These are phyloP conservation scores for Metroxylon sagu DNA, from an alignment of 176 grass and related monocot genomes.

Conservation along the genomic window DNA sequence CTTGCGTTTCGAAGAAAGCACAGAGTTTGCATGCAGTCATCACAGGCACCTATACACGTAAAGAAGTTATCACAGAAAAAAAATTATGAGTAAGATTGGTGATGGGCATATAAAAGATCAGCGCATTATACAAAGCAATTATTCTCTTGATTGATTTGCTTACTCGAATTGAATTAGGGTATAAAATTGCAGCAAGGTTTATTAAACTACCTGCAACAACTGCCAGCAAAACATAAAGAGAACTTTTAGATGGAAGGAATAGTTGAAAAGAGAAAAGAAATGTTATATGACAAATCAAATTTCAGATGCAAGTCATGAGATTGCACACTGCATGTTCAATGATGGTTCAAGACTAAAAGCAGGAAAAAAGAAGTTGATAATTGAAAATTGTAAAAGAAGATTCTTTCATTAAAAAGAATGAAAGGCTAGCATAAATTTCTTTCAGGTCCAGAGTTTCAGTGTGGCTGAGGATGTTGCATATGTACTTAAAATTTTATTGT, in stretches of 20 bases:
- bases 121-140: neutral
- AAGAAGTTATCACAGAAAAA: constrained; percentile 7
- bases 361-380: too few species aligned
- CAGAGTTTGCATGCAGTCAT: constrained; percentile 48
- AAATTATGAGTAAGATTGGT: neutral
- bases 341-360: too few species aligned
- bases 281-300: too few species aligned
- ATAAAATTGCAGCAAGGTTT: constrained; percentile 75
- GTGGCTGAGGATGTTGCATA: too few species aligned
- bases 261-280: too few species aligned
- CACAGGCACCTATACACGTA: constrained; percentile 51
- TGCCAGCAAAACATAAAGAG: constrained; percentile 34
- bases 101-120: neutral
- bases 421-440: too few species aligned
- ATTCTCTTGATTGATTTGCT: constrained; percentile 23
- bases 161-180: constrained; percentile 81
- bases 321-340: too few species aligned
- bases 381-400: too few species aligned
- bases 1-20: constrained; percentile 73
- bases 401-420: too few species aligned
- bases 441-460: too few species aligned
- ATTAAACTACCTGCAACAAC: constrained; percentile 80
- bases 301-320: too few species aligned
- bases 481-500: too few species aligned
- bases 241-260: neutral